These are phyloP conservation scores for Capronia americana DNA, from an alignment of 2,329 filamentous ascomycete genomes.

Conservation along the genomic window DNA sequence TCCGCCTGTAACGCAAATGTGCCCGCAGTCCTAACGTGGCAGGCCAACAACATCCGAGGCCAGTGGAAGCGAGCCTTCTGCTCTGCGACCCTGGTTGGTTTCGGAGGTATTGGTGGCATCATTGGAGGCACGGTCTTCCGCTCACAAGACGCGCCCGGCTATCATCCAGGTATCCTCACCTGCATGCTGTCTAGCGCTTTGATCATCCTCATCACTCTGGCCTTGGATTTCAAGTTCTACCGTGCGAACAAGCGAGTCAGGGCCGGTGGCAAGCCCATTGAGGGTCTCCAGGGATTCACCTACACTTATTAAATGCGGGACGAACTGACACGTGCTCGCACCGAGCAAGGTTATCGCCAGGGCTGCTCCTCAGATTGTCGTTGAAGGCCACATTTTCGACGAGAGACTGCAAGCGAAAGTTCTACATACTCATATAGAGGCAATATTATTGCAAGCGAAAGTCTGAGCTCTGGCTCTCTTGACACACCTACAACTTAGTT, in stretches of 20 bases:
- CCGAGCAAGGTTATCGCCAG: not conserved
- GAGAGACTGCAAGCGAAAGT: not conserved
- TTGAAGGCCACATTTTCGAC: not conserved
- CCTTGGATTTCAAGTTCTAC: slow-evolving; percentile 38
- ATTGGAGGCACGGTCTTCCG: slow-evolving; percentile 76
- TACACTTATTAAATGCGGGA: slow-evolving; percentile 33
- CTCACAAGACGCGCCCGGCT: slow-evolving; percentile 46
- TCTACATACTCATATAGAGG: not conserved
- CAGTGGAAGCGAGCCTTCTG: slow-evolving; percentile 81
- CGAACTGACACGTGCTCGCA: not conserved
- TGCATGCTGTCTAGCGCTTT: slow-evolving; percentile 37
- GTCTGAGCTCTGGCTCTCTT: not conserved
- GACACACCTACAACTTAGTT: not conserved
- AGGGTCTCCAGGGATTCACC: slow-evolving; percentile 35
- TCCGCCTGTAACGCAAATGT: slow-evolving; percentile 80
- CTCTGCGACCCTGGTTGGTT: slow-evolving; percentile 39
- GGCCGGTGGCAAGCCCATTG: slow-evolving; percentile 36
- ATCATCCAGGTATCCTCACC: slow-evolving; percentile 42
- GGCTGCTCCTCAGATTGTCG: not conserved
- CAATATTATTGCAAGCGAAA: slow-evolving; percentile 2
- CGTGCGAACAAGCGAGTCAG: slow-evolving; percentile 38
- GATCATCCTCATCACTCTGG: slow-evolving; percentile 38
- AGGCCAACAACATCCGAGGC: slow-evolving; percentile 85
- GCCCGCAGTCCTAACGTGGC: slow-evolving; percentile 76
- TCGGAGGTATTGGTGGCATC: slow-evolving; percentile 76